These are phyloP conservation scores for Stachybotrys echinatus DNA, from an alignment of 2,329 filamentous ascomycete genomes.

Conservation along the genomic window DNA sequence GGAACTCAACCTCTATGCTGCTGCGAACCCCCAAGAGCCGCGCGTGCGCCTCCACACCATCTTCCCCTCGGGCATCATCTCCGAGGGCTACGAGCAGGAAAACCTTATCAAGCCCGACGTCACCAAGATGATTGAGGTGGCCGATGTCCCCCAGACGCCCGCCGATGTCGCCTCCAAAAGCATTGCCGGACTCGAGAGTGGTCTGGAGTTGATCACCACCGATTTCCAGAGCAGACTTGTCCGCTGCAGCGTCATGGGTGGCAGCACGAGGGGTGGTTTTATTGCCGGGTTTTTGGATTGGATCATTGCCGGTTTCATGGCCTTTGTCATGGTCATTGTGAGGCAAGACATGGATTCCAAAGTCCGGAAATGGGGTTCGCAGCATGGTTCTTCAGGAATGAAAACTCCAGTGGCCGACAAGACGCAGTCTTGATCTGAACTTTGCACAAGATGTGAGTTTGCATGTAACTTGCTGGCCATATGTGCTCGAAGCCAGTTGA, in stretches of 20 bases:
- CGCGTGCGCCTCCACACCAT: conserved; percentile 66
- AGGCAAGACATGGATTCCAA: background rate
- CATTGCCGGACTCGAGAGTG: conserved; percentile 2
- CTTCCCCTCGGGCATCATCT: conserved; percentile 77
- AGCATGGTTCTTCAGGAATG: background rate
- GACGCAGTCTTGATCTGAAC: no score
- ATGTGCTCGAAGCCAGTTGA: no score
- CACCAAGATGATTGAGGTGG: conserved; percentile 72
- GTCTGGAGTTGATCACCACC: conserved; percentile 3
- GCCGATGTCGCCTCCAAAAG: conserved; percentile 40
- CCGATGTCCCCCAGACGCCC: conserved; percentile 74
- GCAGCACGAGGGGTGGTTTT: background rate
- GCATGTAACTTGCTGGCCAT: no score
- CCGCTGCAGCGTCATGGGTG: background rate
- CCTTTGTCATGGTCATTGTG: background rate
- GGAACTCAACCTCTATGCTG: conserved; percentile 72
- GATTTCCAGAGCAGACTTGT: background rate
- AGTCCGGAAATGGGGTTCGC: background rate
- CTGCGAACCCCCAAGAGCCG: background rate
- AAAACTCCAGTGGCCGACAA: background rate
- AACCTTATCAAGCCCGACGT: conserved; percentile 74
- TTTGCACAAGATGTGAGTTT: no score
- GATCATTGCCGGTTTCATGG: background rate
- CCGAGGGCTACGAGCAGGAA: conserved; percentile 70
- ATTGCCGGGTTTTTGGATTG: background rate